phyloP scores from a whole-genome alignment of 1,284 basidiomycete genomes.

The Marasmius tenuissimus region DNA sequence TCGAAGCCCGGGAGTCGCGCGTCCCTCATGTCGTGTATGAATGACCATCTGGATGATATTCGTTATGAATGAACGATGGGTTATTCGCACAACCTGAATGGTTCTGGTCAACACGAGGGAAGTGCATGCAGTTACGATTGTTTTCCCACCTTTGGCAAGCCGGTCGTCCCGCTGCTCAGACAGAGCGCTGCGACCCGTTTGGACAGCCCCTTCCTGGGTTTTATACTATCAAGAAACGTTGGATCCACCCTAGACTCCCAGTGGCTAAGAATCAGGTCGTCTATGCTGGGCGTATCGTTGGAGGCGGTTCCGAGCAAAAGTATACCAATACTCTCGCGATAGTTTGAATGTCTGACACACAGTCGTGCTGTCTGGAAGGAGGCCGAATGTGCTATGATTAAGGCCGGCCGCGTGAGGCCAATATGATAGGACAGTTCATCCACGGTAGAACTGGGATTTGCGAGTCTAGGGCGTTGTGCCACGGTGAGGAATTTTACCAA shows the following conservation, averaged over 20 bases:
- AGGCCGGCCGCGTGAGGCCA: constrained; percentile 37
- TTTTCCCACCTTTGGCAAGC: constrained; percentile 11
- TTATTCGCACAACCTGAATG: constrained; percentile 43
- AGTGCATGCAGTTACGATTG: neutral
- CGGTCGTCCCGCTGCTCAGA: constrained; percentile 54
- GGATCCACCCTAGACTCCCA: neutral
- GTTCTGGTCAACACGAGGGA: neutral
- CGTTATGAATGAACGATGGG: constrained; percentile 48
- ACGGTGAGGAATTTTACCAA: neutral
- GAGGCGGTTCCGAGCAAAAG: neutral
- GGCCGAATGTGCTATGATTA: constrained; percentile 49
- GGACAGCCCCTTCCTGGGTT: constrained; percentile 25
- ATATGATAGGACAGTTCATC: constrained; percentile 54
- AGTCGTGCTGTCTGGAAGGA: constrained; percentile 44
- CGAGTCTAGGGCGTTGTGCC: constrained; percentile 9
- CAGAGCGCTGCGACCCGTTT: constrained; percentile 53
- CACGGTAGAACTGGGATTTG: constrained; percentile 56
- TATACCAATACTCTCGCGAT: constrained; percentile 41
- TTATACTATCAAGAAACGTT: constrained; percentile 22
- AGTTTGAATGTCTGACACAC: constrained; percentile 39
- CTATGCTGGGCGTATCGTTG: neutral
- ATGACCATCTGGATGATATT: constrained; percentile 46
- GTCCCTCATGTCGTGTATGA: constrained; percentile 32
- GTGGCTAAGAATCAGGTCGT: constrained; percentile 1
- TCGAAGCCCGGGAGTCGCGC: neutral